These are phyloP conservation scores for Phytophthora vignae DNA, from an alignment of 352 stramenopile genomes.

Conservation along the genomic window DNA sequence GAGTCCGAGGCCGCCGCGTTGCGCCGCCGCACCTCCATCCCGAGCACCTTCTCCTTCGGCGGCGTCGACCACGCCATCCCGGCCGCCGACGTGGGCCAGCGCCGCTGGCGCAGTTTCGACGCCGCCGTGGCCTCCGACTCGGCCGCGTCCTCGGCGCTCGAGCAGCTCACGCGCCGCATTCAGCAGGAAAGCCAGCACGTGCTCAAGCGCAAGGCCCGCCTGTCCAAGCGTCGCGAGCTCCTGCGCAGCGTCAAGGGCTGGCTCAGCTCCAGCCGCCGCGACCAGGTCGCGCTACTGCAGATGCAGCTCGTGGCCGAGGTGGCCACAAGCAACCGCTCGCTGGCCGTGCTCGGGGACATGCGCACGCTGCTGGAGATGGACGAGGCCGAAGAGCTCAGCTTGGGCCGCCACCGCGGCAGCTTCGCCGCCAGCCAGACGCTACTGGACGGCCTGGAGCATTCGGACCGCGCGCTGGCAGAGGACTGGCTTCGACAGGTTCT, in stretches of 20 bases:
- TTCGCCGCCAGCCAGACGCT: slow-evolving; percentile 53
- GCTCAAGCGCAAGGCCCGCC: slow-evolving; percentile 47
- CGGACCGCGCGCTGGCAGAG: slow-evolving; percentile 67
- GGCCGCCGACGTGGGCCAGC: slow-evolving; percentile 35
- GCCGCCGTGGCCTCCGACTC: slow-evolving; percentile 21
- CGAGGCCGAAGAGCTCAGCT: slow-evolving; percentile 33
- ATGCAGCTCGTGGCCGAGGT: slow-evolving; percentile 80
- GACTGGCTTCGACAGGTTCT: slow-evolving; percentile 63
- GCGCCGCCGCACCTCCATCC: slow-evolving; percentile 71
- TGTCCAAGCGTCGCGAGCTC: slow-evolving; percentile 55
- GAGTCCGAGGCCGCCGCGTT: slow-evolving; percentile 39
- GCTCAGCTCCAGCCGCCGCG: slow-evolving; percentile 56
- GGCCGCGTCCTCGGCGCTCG: slow-evolving; percentile 39
- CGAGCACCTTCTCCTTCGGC: slow-evolving; percentile 61
- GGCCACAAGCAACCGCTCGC: slow-evolving; percentile 63
- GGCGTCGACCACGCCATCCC: slow-evolving; percentile 37
- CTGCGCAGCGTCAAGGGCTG: slow-evolving; percentile 56
- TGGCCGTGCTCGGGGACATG: slow-evolving; percentile 60
- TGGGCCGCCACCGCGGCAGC: slow-evolving; percentile 28
- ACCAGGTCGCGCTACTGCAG: slow-evolving; percentile 68
- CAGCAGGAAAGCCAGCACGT: slow-evolving; percentile 56
- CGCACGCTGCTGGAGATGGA: slow-evolving; percentile 61
- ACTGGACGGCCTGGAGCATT: slow-evolving; percentile 53
- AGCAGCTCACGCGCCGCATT: slow-evolving; percentile 61
- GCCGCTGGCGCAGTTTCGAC: slow-evolving; percentile 75